A percentile compares a stretch with the other conserved stretches of the same genome.
phyloP scores from a whole-genome alignment of 2,329 filamentous ascomycete species.

The Colletotrichum siamense region DNA sequence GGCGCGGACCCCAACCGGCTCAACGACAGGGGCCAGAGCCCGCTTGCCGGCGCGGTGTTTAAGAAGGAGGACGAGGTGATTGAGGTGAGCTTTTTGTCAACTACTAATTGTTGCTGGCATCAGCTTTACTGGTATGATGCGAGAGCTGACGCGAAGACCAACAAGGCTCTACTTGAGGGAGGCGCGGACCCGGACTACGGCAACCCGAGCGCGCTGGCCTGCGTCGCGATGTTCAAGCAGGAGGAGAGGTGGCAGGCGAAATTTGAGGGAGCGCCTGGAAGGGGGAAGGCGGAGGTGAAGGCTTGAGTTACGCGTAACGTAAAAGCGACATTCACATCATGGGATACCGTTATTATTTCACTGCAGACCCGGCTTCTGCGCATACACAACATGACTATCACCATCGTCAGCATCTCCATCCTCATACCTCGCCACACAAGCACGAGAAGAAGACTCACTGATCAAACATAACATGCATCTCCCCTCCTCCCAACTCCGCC shows the following conservation, averaged over 20 bases:
- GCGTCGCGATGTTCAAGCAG: constrained; percentile 57
- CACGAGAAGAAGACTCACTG: neutral
- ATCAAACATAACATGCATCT: neutral
- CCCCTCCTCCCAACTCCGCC: neutral
- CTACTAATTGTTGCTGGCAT: too few species aligned
- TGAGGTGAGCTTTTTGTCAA: constrained; percentile 42
- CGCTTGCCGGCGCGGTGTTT: constrained; percentile 75
- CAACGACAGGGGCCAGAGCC: constrained; percentile 73
- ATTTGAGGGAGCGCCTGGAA: constrained; percentile 55
- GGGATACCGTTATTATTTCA: neutral
- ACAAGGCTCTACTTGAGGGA: constrained; percentile 52
- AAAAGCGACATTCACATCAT: neutral
- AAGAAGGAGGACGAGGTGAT: constrained; percentile 72
- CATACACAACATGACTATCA: neutral
- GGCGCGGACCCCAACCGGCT: constrained; percentile 72
- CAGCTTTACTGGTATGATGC: accelerated
- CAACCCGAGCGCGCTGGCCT: constrained; percentile 52
- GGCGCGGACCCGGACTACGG: constrained; percentile 61
- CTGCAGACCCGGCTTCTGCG: neutral
- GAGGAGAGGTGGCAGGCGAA: constrained; percentile 54
- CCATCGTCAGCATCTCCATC: too few species aligned
- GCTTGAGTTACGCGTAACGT: neutral
- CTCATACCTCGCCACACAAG: neutral
- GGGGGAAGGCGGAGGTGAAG: constrained; percentile 42
- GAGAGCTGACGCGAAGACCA: neutral